Evolutionary conservation across 1,139 yeast species (phyloP).

Genomic region (Blastobotrys apis): DNA sequence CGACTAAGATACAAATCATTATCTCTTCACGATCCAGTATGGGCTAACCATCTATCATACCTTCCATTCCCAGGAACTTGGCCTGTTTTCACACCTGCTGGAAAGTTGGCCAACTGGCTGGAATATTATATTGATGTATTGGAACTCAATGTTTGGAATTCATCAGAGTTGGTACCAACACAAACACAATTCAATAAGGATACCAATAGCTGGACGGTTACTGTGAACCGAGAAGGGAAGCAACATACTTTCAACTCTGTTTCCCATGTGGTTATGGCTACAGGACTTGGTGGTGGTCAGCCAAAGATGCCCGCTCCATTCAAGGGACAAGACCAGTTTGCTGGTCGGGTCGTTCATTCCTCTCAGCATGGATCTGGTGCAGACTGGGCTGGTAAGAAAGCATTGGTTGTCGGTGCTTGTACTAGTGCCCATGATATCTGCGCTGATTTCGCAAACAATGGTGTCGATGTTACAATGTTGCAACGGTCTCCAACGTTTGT

Average conservation of each 20-base stretch:
- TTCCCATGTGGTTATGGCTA: constrained; percentile 40
- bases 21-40: constrained; percentile 45
- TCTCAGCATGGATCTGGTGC: constrained; percentile 25
- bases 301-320: constrained; percentile 39
- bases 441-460: constrained; percentile 44
- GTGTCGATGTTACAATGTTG: constrained; percentile 39
- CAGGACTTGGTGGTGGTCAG: constrained; percentile 43
- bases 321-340: constrained; percentile 37
- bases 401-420: constrained; percentile 43
- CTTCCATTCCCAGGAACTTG: constrained; percentile 40
- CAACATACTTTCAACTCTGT: constrained; percentile 22
- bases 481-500: constrained; percentile 45
- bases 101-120: constrained; percentile 43
- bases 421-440: constrained; percentile 45
- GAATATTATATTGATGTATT: constrained; percentile 40
- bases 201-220: constrained; percentile 36
- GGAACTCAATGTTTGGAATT: constrained; percentile 41
- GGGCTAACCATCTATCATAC: constrained; percentile 42
- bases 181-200: constrained; percentile 34
- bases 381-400: constrained; percentile 39
- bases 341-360: constrained; percentile 41
- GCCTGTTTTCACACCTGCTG: constrained; percentile 44
- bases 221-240: constrained; percentile 22
- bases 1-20: constrained; percentile 42
- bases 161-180: constrained; percentile 29